These are phyloP conservation scores for Monosporascus sp. DNA, from an alignment of 2,329 filamentous ascomycete species.

Conservation along the genomic window DNA sequence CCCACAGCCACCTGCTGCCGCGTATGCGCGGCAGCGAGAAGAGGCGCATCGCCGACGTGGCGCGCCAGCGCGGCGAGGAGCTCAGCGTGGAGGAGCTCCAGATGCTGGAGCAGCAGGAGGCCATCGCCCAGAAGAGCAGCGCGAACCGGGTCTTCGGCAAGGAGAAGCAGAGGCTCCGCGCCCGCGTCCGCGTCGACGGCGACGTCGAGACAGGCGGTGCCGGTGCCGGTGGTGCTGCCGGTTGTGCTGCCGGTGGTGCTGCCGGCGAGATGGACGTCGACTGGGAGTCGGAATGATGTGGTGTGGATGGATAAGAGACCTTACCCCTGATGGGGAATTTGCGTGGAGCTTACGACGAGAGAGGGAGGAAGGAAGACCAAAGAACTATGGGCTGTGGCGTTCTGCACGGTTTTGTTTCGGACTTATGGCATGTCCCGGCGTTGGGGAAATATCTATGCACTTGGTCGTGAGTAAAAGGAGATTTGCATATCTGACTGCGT, in stretches of 20 bases:
- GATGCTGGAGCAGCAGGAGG: constrained; percentile 26
- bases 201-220: constrained; percentile 35
- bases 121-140: constrained; percentile 13
- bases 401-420: constrained; percentile 9
- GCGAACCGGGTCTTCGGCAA: constrained; percentile 33
- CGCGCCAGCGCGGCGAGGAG: constrained; percentile 14
- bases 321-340: constrained; percentile 2
- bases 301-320: constrained; percentile 1
- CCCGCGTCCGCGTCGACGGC: constrained; percentile 33
- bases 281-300: constrained; percentile 19
- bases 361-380: background rate
- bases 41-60: constrained; percentile 42
- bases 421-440: constrained; percentile 25
- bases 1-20: constrained; percentile 89
- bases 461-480: background rate
- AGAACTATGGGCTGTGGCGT: background rate
- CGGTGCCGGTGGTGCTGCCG: too few relatives aligned
- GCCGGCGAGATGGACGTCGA: constrained; percentile 33
- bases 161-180: constrained; percentile 32
- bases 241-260: too few relatives aligned
- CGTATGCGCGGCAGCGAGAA: constrained; percentile 60
- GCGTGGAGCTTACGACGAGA: constrained; percentile 11
- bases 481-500: background rate
- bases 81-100: constrained; percentile 28
- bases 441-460: constrained; percentile 15